phyloP scores from a whole-genome alignment of 805 yeast genomes.

The Candida argentea region DNA sequence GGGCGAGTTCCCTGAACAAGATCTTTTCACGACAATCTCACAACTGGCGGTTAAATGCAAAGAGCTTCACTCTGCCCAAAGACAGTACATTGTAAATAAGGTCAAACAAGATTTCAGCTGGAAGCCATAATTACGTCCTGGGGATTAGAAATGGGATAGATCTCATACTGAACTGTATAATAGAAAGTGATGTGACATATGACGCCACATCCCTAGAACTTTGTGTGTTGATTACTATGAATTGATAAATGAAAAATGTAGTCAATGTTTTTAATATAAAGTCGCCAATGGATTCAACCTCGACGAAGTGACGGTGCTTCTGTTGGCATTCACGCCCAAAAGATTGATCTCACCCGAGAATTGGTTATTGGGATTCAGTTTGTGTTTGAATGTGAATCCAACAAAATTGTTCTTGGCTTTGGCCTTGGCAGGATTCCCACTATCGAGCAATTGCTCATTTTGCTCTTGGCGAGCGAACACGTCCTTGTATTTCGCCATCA shows the following conservation, averaged over 20 bases:
- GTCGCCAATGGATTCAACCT: slow-evolving; percentile 35
- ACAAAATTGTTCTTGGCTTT: slow-evolving; percentile 47
- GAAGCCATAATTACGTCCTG: slow-evolving; percentile 17
- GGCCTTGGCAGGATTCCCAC: slow-evolving; percentile 39
- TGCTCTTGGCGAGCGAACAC: slow-evolving; percentile 88
- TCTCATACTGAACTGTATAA: not conserved
- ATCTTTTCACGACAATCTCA: slow-evolving; percentile 45
- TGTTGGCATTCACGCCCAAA: slow-evolving; percentile 12
- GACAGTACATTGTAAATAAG: slow-evolving; percentile 35
- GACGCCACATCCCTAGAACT: too few species aligned
- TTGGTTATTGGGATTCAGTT: slow-evolving; percentile 45
- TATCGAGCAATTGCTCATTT: slow-evolving; percentile 70
- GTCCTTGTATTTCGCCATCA: slow-evolving; percentile 96
- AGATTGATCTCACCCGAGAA: slow-evolving; percentile 30
- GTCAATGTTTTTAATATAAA: slow-evolving; percentile 21
- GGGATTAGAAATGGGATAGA: not conserved
- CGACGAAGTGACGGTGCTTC: too few species aligned
- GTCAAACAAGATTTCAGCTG: slow-evolving; percentile 50
- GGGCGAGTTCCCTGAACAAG: slow-evolving; percentile 55
- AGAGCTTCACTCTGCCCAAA: slow-evolving; percentile 33
- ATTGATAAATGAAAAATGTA: too few species aligned
- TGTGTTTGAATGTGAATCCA: slow-evolving; percentile 94
- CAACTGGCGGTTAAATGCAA: slow-evolving; percentile 39
- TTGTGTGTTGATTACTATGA: too few species aligned
- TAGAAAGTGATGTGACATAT: slow-evolving; percentile 1